These are phyloP conservation scores for Aureobasidium sp. DNA, from an alignment of 2,329 filamentous ascomycete genomes.

Conservation along the genomic window DNA sequence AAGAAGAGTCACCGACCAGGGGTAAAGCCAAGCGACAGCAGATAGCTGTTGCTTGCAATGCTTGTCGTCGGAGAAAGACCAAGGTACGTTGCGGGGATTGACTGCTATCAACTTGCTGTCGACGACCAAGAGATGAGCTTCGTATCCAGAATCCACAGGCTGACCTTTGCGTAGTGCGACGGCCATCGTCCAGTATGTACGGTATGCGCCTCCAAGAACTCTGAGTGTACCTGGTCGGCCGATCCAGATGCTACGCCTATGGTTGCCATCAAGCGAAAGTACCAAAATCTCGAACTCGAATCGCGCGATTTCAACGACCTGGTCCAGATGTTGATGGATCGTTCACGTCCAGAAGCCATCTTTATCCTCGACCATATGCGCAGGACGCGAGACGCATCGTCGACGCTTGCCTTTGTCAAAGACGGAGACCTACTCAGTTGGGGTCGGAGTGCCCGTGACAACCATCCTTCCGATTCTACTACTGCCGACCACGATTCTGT, in stretches of 20 bases:
- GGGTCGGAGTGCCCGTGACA: not conserved
- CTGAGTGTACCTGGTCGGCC: constrained; percentile 20
- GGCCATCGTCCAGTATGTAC: constrained; percentile 15
- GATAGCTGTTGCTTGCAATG: constrained; percentile 23
- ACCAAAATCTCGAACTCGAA: constrained; percentile 12
- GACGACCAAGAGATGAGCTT: not conserved
- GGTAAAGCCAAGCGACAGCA: constrained; percentile 20
- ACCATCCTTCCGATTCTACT: not conserved
- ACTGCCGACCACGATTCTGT: not conserved
- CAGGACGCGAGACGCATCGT: not conserved
- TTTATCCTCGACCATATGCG: constrained; percentile 19
- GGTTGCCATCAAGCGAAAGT: constrained; percentile 22
- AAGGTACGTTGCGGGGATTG: constrained; percentile 8
- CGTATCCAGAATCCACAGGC: not conserved
- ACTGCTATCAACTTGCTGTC: not conserved
- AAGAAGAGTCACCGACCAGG: constrained; percentile 9
- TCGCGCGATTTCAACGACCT: constrained; percentile 15
- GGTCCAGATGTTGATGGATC: constrained; percentile 17
- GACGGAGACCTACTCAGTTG: constrained; percentile 19
- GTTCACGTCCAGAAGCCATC: constrained; percentile 7
- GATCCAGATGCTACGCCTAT: constrained; percentile 23
- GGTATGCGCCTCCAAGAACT: constrained; percentile 10
- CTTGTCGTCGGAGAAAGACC: constrained; percentile 20
- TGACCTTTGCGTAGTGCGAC: constrained; percentile 16
- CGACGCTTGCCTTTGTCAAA: constrained; percentile 13